Conservation (phyloP, 805 yeast genomes). For the Candida khao-thaluensis region DNA sequence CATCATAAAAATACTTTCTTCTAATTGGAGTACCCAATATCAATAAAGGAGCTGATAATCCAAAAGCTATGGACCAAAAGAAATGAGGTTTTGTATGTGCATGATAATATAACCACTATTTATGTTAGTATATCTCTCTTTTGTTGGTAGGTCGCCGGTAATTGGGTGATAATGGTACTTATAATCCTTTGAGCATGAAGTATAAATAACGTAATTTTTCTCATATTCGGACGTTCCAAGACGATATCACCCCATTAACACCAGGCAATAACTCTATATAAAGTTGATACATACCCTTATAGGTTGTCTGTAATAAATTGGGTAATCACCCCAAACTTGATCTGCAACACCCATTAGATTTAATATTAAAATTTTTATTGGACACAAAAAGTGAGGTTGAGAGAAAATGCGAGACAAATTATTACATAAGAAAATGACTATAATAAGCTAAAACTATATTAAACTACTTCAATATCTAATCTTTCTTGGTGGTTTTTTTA, state of each 20-base stretch:
- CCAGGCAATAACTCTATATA: no score
- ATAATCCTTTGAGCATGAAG: no score
- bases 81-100: slow-evolving; percentile 77
- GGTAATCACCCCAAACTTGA: slow-evolving; percentile 49
- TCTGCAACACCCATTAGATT: slow-evolving; percentile 27
- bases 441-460: background rate
- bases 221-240: no score
- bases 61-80: slow-evolving; percentile 63
- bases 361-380: slow-evolving; percentile 16
- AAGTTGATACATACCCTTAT: slow-evolving; percentile 50
- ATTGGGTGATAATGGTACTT: no score
- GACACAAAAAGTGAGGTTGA: slow-evolving; percentile 9
- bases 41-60: slow-evolving; percentile 65
- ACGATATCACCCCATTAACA: no score
- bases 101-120: slow-evolving; percentile 70
- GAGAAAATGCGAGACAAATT: background rate
- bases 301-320: slow-evolving; percentile 61
- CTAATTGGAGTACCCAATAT: slow-evolving; percentile 65
- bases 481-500: slow-evolving; percentile 8
- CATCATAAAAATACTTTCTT: slow-evolving; percentile 63
- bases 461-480: slow-evolving; percentile 2
- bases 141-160: no score
- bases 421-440: slow-evolving; percentile 2
- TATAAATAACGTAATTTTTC: no score
- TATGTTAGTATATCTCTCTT: slow-evolving; percentile 25